Conservation (phyloP, 495 filamentous ascomycete genomes). For the Trichoderma reesei region DNA sequence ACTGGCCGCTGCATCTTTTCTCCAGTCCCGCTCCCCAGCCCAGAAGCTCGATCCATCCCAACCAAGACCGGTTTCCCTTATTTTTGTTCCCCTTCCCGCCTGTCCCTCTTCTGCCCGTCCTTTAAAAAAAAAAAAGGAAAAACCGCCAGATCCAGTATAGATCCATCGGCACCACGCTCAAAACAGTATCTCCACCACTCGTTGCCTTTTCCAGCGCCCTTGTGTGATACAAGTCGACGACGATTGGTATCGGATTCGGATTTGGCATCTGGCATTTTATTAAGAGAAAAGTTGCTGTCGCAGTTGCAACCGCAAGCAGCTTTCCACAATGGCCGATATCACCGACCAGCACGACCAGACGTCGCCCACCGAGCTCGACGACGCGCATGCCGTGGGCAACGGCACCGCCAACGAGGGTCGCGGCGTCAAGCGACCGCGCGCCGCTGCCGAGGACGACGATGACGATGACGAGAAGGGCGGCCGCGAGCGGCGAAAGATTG, state of each 20-base stretch:
- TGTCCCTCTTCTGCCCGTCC: conserved; percentile 5
- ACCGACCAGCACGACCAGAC: conserved; percentile 51
- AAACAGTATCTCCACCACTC: conserved; percentile 45
- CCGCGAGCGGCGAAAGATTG: conserved; percentile 98
- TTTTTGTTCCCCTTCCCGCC: conserved; percentile 40
- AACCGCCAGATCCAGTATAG: conserved; percentile 48
- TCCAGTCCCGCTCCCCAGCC: not conserved
- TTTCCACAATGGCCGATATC: conserved; percentile 47
- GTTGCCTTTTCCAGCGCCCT: conserved; percentile 37
- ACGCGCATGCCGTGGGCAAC: conserved; percentile 53
- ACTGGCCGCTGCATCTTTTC: not conserved
- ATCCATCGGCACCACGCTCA: conserved; percentile 47
- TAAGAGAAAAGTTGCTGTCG: conserved; percentile 3
- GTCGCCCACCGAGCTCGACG: conserved; percentile 51
- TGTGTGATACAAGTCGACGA: conserved; percentile 31
- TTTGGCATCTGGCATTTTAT: conserved; percentile 7
- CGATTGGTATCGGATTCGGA: conserved; percentile 19
- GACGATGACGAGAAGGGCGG: conserved; percentile 97
- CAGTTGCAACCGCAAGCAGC: not conserved
- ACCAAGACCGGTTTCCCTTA: conserved; percentile 32
- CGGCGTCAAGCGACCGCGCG: conserved; percentile 82
- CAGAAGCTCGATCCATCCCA: conserved; percentile 25
- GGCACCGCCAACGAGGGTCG: conserved; percentile 59
- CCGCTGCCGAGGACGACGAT: conserved; percentile 87
- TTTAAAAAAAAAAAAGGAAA: not conserved